Evolutionary conservation across 2,329 filamentous ascomycete genomes (phyloP), one percentile per base, ranked within the genome.

Genomic region (Calycina herbarum): DNA sequence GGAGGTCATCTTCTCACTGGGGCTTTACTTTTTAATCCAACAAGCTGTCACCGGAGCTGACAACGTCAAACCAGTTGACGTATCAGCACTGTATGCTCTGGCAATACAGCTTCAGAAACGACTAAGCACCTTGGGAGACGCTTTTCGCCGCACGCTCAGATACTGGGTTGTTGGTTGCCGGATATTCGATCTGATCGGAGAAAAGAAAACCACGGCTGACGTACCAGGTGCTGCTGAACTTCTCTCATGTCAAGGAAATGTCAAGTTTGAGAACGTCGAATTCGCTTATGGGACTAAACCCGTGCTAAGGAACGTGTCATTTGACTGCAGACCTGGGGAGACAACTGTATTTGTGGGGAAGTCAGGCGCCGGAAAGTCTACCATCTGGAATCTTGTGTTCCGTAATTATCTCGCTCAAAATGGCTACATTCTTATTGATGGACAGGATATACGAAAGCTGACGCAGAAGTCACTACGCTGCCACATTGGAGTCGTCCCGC

Each of bases 381-480:
- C 88, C 62, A 92, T 93, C 78, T 92, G 92, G 89, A 88, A 86
- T 72, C 88, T 90, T 0, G 82, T 94, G 10, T 93, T 93, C 83
- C 87, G 91, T 2, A 80, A 1, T 87, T 87, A 33, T 7, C 31
- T 33, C 31, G 31, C 31, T 33, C 31, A 33, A 33, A 33, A 33
- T 33, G 31, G 31, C 1, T 81, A 79, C 68, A 89, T 89, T 72
- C 81, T 79, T 62, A 86, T 89, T 60, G 87, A 89, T 71, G 86
- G 86, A 0, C 73, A 89, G 35, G 83, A 89, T 75, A 93, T 93
- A 68, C 82, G 86, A 48, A 89, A 83, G 2, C 82, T 94, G 51
- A 90, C 90, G 4, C 84, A 94, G 1, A 84, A 89, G 63, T 89
- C 92, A 73, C 79, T 94, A 27, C 87, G 91, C 2, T 89, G 88